phyloP scores from a whole-genome alignment of 2,329 filamentous ascomycete species.

The Chalara sp. region DNA sequence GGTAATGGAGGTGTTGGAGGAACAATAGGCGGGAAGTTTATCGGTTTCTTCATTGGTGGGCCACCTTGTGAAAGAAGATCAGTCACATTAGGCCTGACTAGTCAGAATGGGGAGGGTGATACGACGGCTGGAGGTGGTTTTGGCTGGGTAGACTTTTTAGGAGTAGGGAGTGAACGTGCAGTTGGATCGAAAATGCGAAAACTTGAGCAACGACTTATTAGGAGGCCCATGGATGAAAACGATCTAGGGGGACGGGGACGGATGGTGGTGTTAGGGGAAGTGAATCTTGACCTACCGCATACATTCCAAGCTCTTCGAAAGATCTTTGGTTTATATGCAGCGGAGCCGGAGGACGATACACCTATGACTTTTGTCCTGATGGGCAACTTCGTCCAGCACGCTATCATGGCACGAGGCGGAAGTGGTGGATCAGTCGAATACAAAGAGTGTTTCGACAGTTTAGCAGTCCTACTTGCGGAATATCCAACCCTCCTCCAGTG shows the following conservation, averaged over 20 bases:
- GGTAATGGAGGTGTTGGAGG: conserved; percentile 79
- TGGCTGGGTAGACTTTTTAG: conserved; percentile 95
- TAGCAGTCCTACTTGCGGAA: conserved; percentile 76
- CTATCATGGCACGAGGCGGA: conserved; percentile 60
- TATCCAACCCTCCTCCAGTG: conserved; percentile 73
- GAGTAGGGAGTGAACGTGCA: conserved; percentile 82
- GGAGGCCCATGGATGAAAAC: conserved; percentile 20
- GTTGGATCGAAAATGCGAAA: conserved; percentile 76
- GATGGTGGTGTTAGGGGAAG: conserved; percentile 74
- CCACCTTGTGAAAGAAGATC: conserved; percentile 84
- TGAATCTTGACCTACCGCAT: conserved; percentile 80
- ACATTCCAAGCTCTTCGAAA: conserved; percentile 75
- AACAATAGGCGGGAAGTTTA: conserved; percentile 84
- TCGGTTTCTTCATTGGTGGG: conserved; percentile 84
- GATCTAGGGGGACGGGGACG: conserved; percentile 37
- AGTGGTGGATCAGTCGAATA: conserved; percentile 85
- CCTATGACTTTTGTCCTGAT: conserved; percentile 78
- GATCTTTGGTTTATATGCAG: conserved; percentile 68
- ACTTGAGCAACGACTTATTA: conserved; percentile 64
- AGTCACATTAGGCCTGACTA: conserved; percentile 64
- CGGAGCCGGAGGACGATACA: conserved; percentile 53
- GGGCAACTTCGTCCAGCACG: conserved; percentile 71
- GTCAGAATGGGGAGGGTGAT: conserved; percentile 44
- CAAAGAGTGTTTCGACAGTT: conserved; percentile 89
- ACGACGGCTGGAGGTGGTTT: conserved; percentile 72